Conservation (phyloP, 2,329 filamentous ascomycete species). For the Rhynchosporium secalis region DNA sequence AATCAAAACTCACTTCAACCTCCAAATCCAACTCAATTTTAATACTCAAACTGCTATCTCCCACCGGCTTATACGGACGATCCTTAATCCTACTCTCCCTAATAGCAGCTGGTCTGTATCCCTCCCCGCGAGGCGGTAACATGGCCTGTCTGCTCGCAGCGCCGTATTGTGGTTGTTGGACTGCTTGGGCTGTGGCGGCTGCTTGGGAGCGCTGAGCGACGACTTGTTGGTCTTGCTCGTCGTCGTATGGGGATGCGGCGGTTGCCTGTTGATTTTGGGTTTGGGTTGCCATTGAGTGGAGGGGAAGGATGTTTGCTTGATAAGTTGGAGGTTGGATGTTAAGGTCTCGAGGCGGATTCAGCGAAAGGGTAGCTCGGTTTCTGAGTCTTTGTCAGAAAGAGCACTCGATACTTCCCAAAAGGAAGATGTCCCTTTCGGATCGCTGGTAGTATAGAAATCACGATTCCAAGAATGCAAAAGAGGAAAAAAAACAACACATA, state of each 20-base stretch:
- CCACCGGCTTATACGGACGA: slow-evolving; percentile 36
- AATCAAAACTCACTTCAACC: slow-evolving; percentile 30
- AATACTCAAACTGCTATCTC: slow-evolving; percentile 20
- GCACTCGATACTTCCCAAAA: too few relatives aligned
- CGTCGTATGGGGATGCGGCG: not conserved
- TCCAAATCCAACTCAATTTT: slow-evolving; percentile 40
- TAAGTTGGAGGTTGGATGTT: not conserved
- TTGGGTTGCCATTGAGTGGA: not conserved
- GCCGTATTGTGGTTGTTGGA: slow-evolving; percentile 13
- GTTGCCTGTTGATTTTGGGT: slow-evolving; percentile 1
- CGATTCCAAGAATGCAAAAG: not conserved
- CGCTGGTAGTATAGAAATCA: too few relatives aligned
- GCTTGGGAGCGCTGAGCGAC: not conserved
- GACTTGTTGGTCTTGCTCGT: slow-evolving; percentile 2
- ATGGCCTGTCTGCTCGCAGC: not conserved
- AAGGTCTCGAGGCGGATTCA: too few relatives aligned
- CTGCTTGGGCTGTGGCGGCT: not conserved
- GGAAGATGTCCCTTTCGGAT: too few relatives aligned
- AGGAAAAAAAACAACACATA: slow-evolving; percentile 4
- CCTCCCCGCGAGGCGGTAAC: slow-evolving; percentile 12
- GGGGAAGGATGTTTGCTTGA: not conserved
- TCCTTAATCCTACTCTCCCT: slow-evolving; percentile 40
- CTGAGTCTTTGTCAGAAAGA: too few relatives aligned
- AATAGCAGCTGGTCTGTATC: slow-evolving; percentile 20
- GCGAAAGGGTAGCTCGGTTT: not conserved